Base-by-base conservation (phyloP, 2,329 filamentous ascomycete genomes). In the Ascochyta lentis region DNA sequence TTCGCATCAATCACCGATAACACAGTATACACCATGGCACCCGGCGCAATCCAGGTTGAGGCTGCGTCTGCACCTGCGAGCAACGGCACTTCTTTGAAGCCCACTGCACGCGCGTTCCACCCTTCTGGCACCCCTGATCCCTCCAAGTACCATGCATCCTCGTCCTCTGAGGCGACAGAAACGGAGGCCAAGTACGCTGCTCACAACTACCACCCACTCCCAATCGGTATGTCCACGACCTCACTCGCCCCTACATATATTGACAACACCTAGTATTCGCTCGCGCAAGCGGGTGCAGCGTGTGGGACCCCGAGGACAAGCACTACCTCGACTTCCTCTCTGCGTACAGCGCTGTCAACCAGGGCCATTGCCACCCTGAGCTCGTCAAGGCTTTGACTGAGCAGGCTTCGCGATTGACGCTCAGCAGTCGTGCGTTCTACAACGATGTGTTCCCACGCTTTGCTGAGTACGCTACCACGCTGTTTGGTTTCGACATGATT, bases 271-370 rank as follows among this genome's bases (percentile, higher is more conserved):
- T 29, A 76, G 73, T 76, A 2, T 97, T 98, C 77, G 84, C 94
- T 53, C 86, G 87, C 63, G 95, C 92, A 38, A 85, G 88, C 68
- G 95, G 94, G 44, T 89, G 89, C 72, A 88, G 90, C 58, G 95
- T 98, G 55, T 99, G 95, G 94, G 95, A 99, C 74, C 95, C 95
- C 16, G 95, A 99, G 81, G 92, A 91, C 65, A 74, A 76, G 68
- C 89, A 96, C 77, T 98, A 99, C 78, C 87, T 98, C 69, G 95
- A 99, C 80, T 99, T 97, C 80, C 87, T 99, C 64, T 98, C 94
- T 42, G 95, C 95, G 64, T 99, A 99, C 84, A 96, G 91, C 67
- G 95, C 95, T 59, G 92, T 98, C 74, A 98, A 98, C 82, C 94
- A 98, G 79, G 94, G 94, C 61, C 94, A 99, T 79, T 98, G 94